Evolutionary conservation across 345 rosid species (phyloP), one percentile per base, ranked within the genome.

Genomic region (Citrus australasica): DNA sequence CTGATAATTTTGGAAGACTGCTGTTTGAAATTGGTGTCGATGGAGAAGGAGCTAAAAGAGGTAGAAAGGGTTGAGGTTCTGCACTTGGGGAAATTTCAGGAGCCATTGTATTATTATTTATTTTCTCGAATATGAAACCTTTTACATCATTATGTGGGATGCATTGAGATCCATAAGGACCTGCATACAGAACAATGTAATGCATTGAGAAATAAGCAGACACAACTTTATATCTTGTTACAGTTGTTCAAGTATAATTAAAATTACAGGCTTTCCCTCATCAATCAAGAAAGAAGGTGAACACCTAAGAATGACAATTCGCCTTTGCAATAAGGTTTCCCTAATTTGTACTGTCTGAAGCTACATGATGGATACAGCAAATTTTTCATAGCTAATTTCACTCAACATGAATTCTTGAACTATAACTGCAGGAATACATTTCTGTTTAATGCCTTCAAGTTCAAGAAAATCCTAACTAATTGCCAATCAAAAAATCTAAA

Each of bases 11-110:
- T 69, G 92, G 92, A 61, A 80, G 51, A 58, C 85, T 82, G 75
- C 55, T 74, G 51, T 85, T 87, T 42, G 84, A 82, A 72, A 79
- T 85, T 62, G 89, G 88, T 70, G 78, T 80, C 84, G 87, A 67
- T 9, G 90, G 91, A 69, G 91, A 85, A 82, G 91, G 90, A 68
- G 92, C 91, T n/a, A 86, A 80, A 83, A 81, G 79, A 75, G 92
- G 92, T 48, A 87, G 87, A 82, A 89, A 82, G 2, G 92, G 91
- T 74, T 83, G 88, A 78, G 84, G 84, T 46, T 79, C 81, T 53
- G 24, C 67, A 33, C 77, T 71, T 3, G 87, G 83, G 27, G 87
- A 79, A 24, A 82, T 65, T 42, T 61, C 73, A 48, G 84, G 82
- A 67, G 86, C 32, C 67, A 75, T 40, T 55, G 79, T 53, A 38